Percentiles rank a stretch among this genome's conserved stretches.
Conservation (phyloP, 441 rosid species). For the Biscutella laevigata region DNA sequence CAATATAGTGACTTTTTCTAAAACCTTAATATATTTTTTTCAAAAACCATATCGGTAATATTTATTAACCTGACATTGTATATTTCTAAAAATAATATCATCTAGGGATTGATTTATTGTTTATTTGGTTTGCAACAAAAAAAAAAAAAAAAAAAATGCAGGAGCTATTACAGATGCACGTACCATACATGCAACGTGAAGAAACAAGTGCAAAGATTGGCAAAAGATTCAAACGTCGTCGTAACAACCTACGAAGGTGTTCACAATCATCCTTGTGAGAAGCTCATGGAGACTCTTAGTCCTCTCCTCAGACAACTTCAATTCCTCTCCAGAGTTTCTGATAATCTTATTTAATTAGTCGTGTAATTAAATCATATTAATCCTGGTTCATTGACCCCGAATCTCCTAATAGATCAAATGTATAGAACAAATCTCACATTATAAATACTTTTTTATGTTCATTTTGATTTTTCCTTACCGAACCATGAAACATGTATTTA, state of each 20-base stretch:
- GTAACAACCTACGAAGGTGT: conserved; percentile 48
- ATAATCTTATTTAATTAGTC: conserved; percentile 5
- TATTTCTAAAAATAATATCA: not conserved
- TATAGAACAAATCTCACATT: conserved; percentile 3
- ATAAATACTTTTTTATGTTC: not conserved
- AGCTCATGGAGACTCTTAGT: conserved; percentile 46
- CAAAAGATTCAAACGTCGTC: conserved; percentile 39
- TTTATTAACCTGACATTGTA: too few relatives aligned
- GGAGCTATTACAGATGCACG: conserved; percentile 51
- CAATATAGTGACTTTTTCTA: too few relatives aligned
- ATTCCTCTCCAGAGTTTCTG: conserved; percentile 35
- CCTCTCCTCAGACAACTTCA: conserved; percentile 50
- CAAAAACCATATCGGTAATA: not conserved
- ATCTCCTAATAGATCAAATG: conserved; percentile 18
- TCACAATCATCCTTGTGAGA: conserved; percentile 49
- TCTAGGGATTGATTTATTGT: not conserved
- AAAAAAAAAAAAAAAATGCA: conserved; percentile 1
- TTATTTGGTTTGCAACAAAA: not conserved
- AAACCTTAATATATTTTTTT: too few relatives aligned
- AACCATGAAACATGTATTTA: too few relatives aligned
- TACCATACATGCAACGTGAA: conserved; percentile 52
- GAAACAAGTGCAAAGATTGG: conserved; percentile 49
- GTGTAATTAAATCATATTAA: conserved; percentile 14
- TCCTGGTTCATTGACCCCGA: conserved; percentile 9
- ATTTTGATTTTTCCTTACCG: too few relatives aligned